Base-by-base conservation (phyloP, 495 filamentous ascomycete genomes). In the Trichoderma reesei region DNA sequence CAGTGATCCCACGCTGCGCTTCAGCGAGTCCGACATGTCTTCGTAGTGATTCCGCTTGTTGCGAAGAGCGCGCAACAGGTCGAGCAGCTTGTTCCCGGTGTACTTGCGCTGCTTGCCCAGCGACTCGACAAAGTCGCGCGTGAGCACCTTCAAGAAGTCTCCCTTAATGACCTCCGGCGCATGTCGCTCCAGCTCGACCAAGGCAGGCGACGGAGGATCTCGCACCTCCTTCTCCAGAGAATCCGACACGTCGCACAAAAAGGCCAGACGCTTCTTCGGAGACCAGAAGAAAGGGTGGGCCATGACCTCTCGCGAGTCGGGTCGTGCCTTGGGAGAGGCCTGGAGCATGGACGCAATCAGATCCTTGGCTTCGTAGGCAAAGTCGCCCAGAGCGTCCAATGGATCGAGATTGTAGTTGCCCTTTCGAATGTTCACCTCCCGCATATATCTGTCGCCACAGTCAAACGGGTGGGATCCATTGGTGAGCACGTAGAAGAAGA, bases 11-110 rank as follows among this genome's bases (percentile, higher is more conserved):
- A 97, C 90, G 68, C 86, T 81, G 69, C 84, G 80, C 77, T 92
- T 91, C 65, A 96, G 82, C 54, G 85, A 72, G 10, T 90, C 88
- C 10, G 88, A 84, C 84, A 98, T 87, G 67, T 97, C 89, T 65
- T 96, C 89, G 74, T 93, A 95, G 74, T 98, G 93, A 65, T 94
- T 90, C 66, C 87, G 87, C 81, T 98, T 98, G 72, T 98, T 98
- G n/a, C 94, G 80, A 65, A 98, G 76, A 9, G 91, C 95, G 6
- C 94, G 85, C 31, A 98, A 74, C 26, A 98, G 78, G 77, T 98
- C 94, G 61, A 98, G 75, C 73, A 98, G 82, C 54, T 83, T 84
- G 0, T 81, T 80, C 0, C 91, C 92, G 3, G 88, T 92, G 73
- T 98, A 98, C 68, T 96, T 97, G 70, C 95, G 84, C 76, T 98